Evolutionary conservation across 208 protist species (phyloP).

Genomic region (Acanthamoeba triangularis): DNA sequence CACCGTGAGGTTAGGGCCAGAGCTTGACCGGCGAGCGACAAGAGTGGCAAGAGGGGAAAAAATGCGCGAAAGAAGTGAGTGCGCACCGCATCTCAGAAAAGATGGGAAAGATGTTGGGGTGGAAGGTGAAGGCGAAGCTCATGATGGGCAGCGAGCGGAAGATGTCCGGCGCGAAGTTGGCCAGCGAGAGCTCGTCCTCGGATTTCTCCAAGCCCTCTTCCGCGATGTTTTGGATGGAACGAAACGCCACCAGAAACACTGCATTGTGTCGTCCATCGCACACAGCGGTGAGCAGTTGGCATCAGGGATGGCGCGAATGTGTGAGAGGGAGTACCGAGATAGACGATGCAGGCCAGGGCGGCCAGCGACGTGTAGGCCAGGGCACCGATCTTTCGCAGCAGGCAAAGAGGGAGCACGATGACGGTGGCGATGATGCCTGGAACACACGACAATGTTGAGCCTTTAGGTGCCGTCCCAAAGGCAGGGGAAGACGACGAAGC

Average conservation of each 20-base stretch:
- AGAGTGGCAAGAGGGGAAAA: too few relatives aligned
- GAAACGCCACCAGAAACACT: not conserved
- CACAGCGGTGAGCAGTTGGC: not conserved
- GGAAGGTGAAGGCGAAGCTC: conserved; percentile 65
- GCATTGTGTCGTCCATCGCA: not conserved
- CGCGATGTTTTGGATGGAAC: conserved; percentile 4
- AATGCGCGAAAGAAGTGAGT: too few relatives aligned
- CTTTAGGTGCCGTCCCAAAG: not conserved
- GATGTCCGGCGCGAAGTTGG: conserved; percentile 12
- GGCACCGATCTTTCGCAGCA: conserved; percentile 5
- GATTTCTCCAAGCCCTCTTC: conserved; percentile 25
- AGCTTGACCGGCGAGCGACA: not conserved
- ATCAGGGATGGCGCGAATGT: not conserved
- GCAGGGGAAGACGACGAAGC: not conserved
- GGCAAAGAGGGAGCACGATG: conserved; percentile 23
- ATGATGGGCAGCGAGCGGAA: conserved; percentile 46
- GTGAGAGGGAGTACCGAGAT: not conserved
- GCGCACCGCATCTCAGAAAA: conserved; percentile 43
- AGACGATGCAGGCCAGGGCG: conserved; percentile 58
- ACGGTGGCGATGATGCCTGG: not conserved
- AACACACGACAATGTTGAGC: not conserved
- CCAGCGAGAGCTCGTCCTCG: not conserved
- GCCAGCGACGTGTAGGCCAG: conserved; percentile 29
- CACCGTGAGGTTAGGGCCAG: not conserved
- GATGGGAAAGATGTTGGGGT: conserved; percentile 61